A percentile compares a stretch with the other conserved stretches of the same genome.
Conservation (phyloP, 2,329 filamentous ascomycete species). For the Waltergamsia citrina region DNA sequence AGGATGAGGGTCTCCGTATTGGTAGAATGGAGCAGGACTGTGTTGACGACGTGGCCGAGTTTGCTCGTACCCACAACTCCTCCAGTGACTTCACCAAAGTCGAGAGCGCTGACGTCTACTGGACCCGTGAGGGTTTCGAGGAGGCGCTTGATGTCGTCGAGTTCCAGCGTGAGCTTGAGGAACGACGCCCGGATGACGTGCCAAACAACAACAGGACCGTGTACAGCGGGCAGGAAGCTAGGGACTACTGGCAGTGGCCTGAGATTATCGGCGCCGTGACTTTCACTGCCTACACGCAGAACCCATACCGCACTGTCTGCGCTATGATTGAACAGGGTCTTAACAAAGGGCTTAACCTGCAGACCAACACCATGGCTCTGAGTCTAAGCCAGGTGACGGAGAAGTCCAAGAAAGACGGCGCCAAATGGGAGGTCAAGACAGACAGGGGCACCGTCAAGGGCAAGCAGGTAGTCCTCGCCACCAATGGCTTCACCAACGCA, state of each 20-base stretch:
- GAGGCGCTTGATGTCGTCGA: constrained; percentile 5
- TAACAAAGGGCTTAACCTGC: constrained; percentile 34
- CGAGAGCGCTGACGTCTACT: constrained; percentile 13
- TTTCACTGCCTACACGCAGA: constrained; percentile 11
- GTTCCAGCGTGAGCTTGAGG: constrained; percentile 5
- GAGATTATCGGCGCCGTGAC: constrained; percentile 12
- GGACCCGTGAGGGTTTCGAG: constrained; percentile 4
- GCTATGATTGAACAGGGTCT: constrained; percentile 36
- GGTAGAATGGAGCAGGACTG: constrained; percentile 12
- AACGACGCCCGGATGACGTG: constrained; percentile 10
- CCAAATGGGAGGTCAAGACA: constrained; percentile 30
- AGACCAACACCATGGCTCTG: constrained; percentile 39
- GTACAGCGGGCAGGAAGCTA: constrained; percentile 9
- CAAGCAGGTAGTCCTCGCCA: constrained; percentile 36
- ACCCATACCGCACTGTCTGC: constrained; percentile 12
- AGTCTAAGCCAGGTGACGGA: constrained; percentile 3
- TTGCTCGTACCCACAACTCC: constrained; percentile 9
- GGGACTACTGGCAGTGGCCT: constrained; percentile 7
- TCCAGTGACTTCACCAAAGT: constrained; percentile 11
- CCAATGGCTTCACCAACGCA: constrained; percentile 41
- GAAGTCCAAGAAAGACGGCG: constrained; percentile 6
- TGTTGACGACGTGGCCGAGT: constrained; percentile 10
- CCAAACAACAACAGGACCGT: constrained; percentile 8
- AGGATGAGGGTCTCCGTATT: constrained; percentile 14
- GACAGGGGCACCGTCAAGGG: constrained; percentile 29